Evolutionary conservation across 1,284 basidiomycete species (phyloP), one percentile per base, ranked within the genome.

Genomic region (Trichosporon sp.): DNA sequence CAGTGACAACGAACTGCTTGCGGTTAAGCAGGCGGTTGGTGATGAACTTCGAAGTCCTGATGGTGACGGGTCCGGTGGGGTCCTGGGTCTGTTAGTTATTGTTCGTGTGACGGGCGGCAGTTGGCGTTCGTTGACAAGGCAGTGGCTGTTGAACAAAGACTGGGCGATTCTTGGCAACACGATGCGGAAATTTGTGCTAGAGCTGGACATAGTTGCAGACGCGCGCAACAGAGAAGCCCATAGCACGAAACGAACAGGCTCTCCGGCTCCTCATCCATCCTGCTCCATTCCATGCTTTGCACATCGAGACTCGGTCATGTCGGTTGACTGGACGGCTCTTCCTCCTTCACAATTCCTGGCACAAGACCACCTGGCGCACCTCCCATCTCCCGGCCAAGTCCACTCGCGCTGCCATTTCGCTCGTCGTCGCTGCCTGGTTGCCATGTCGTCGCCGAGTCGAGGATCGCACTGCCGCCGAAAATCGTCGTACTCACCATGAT

Each of bases 31-130:
- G 90, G 73, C 94, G 92, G 89, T 99, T 99, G 78, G 95, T 97
- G 83, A 98, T 92, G 87, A 99, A 99, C 86, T 99, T 98, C 83
- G 95, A 91, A 65, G 96, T 98, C 78, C 96, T 92, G 81, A 99
- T 86, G 73, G 96, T 99, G 76, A 99, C 87, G 74, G 95, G 91
- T 82, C 94, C 89, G 84, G 87, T 84, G 82, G 84, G 86, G 83
- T 95, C 94, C 81, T 79, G 60, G 1, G 11, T 4, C 36, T 60
- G 40, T 44, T 37, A 52, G 25, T 29, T 44, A 2, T 19, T 7
- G n/a, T 9, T n/a, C n/a, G n/a, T n/a, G n/a, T n/a, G n/a, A n/a
- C n/a, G 33, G 33, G 33, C 33, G 7, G 33, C 7, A 34, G 8
- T 34, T 34, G 7, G 33, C 7, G 33, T 7, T 34, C 33, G 8